Base-by-base conservation (phyloP, 768 basidiomycete genomes). In the Erythrobasidium yunnanense region DNA sequence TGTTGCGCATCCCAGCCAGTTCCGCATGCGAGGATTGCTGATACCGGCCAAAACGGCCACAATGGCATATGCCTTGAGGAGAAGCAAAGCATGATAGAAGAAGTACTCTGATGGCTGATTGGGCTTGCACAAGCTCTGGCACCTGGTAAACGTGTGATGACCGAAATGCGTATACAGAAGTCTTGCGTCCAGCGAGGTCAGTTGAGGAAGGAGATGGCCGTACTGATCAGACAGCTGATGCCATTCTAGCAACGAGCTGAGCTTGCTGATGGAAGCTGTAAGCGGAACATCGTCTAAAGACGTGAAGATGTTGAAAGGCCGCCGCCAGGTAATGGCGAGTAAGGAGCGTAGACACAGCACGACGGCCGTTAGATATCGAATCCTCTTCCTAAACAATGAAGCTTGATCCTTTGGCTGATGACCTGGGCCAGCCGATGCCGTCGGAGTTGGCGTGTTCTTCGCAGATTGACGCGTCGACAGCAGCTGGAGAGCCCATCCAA, bases 241-340 rank as follows among this genome's bases (percentile, higher is more conserved):
- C 49, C 47, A 50, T 6, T 29, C 45, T 25, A 63, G 46, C 60
- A 49, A 20, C 29, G 49, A n/a, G 29, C 27, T 25, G 23, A 63
- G 46, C 60, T 63, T 49, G 45, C 46, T 51, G 23, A 30, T 29
- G 27, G 46, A 29, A 25, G 60, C 25, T 4, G 60, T 63, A 38
- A 63, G 22, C 2, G 60, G 60, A 32, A 63, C 20, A 17, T 29
- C 4, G 4, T 38, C 60, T n/a, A 63, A 27, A 11, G 47, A 50
- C n/a, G n/a, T 18, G 60, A 63, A 63, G 46, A 51, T 29, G 49
- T 63, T 51, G 47, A 63, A 63, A 5, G 60, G 60, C n/a, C 29
- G 32, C 33, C n/a, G 17, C 18, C 29, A 51, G 11, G 49, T 38
- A 5, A 63, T 4, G 4, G 30, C 8, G 32, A 47, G n/a, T 27